Conservation (phyloP, 2,329 filamentous ascomycete species). For the Penicillium sp. region DNA sequence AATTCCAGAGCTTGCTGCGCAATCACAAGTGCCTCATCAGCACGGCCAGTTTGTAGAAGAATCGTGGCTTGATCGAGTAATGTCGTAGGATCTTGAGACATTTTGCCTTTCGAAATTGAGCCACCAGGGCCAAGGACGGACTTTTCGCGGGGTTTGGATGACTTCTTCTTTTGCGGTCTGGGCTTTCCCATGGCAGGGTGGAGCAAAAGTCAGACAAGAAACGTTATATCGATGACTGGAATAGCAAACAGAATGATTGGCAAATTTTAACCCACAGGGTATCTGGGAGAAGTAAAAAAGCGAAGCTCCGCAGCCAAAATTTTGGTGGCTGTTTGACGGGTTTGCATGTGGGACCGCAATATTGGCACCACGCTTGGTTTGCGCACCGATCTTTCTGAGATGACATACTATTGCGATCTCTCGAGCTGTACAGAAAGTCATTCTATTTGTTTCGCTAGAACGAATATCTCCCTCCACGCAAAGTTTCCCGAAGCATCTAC, state of each 20-base stretch:
- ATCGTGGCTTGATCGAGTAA: constrained; percentile 58
- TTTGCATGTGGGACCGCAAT: constrained; percentile 42
- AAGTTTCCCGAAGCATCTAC: background rate
- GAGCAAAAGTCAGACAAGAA: background rate
- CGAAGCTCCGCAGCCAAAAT: constrained; percentile 28
- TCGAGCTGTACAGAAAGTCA: background rate
- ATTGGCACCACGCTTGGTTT: constrained; percentile 18
- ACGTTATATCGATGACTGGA: background rate
- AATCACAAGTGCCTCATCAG: constrained; percentile 56
- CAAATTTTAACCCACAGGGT: constrained; percentile 3
- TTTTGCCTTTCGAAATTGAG: constrained; percentile 42
- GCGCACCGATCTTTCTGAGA: constrained; percentile 11
- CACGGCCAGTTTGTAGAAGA: constrained; percentile 58
- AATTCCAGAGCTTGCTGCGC: constrained; percentile 54
- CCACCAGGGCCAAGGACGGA: constrained; percentile 45
- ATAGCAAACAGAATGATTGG: background rate
- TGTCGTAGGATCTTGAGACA: constrained; percentile 53
- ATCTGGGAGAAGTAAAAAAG: constrained; percentile 20
- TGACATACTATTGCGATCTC: background rate
- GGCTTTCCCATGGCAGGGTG: constrained; percentile 52
- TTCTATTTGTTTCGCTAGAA: background rate
- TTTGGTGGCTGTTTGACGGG: constrained; percentile 40
- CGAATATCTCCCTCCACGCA: background rate
- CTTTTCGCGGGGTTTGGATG: constrained; percentile 43
- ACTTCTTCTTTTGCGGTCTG: constrained; percentile 49